Percentiles rank a stretch among this genome's conserved stretches.
Conservation (phyloP, 192 early-diverging fungal genomes). For the Coemansia sp. region DNA sequence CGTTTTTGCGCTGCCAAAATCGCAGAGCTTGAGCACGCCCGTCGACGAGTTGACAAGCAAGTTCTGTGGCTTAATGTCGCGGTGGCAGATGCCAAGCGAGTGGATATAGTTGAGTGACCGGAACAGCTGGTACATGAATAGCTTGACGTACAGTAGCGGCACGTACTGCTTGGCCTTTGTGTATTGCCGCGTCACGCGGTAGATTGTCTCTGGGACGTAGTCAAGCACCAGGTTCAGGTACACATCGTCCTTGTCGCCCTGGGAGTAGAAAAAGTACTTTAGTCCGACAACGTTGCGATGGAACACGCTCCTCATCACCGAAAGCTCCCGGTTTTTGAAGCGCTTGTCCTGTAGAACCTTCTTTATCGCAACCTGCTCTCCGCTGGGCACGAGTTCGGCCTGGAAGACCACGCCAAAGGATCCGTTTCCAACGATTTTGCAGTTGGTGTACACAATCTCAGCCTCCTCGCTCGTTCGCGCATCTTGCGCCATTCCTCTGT, state of each 20-base stretch:
- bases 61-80: conserved; percentile 99
- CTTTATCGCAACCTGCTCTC: conserved; percentile 93
- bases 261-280: conserved; percentile 92
- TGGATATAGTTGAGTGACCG: conserved; percentile 96
- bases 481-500: conserved; percentile 80
- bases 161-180: conserved; percentile 90
- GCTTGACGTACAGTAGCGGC: conserved; percentile 93
- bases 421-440: conserved; percentile 94
- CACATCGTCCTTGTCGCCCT: conserved; percentile 91
- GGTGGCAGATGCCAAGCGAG: conserved; percentile 95
- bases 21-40: conserved; percentile 96
- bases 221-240: conserved; percentile 96
- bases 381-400: conserved; percentile 77
- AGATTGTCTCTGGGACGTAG: conserved; percentile 95
- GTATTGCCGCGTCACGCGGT: conserved; percentile 88
- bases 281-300: conserved; percentile 94
- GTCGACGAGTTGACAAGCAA: conserved; percentile 85
- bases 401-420: conserved; percentile 98
- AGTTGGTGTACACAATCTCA: conserved; percentile 87
- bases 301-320: conserved; percentile 79
- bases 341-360: conserved; percentile 98
- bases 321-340: conserved; percentile 76
- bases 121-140: conserved; percentile 99
- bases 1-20: conserved; percentile 98
- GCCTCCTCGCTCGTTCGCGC: conserved; percentile 82